Conservation (phyloP, 208 protist species). For the Trypanosoma cruzi region DNA sequence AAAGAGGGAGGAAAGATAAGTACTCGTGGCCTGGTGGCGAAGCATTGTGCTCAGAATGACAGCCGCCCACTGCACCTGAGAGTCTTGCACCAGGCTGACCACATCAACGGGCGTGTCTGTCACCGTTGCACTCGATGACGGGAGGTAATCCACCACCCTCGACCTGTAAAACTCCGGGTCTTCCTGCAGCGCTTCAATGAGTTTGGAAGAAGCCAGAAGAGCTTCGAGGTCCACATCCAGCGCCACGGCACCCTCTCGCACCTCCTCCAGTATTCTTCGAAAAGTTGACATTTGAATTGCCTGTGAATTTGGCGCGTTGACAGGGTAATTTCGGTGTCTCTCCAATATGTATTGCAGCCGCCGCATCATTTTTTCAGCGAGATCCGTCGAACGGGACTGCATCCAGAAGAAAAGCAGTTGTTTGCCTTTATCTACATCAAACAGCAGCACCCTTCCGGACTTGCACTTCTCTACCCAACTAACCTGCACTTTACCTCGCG, state of each 20-base stretch:
- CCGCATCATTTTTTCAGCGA: constrained; percentile 21
- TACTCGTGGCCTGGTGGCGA: constrained; percentile 6
- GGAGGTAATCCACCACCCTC: constrained; percentile 4
- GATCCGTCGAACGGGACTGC: constrained; percentile 25
- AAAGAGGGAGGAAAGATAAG: constrained; percentile 15
- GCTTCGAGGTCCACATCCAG: constrained; percentile 17
- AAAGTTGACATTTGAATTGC: constrained; percentile 23
- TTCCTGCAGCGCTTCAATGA: constrained; percentile 19
- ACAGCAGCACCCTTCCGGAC: constrained; percentile 26
- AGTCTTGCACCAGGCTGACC: constrained; percentile 9
- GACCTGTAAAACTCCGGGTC: constrained; percentile 22
- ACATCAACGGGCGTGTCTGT: background rate
- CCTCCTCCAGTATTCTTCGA: constrained; percentile 17
- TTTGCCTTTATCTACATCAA: constrained; percentile 28
- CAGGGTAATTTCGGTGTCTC: background rate
- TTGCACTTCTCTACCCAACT: constrained; percentile 30
- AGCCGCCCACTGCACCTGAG: constrained; percentile 22
- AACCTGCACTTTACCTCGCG: constrained; percentile 18
- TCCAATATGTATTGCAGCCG: constrained; percentile 13
- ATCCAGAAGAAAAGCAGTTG: constrained; percentile 32
- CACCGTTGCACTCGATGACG: background rate
- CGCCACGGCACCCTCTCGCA: background rate
- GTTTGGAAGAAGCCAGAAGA: constrained; percentile 11
- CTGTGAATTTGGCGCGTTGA: background rate
- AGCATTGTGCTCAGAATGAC: constrained; percentile 20